These are phyloP conservation scores for Solanum piurae DNA, from an alignment of 257 asterid genomes.

Conservation along the genomic window DNA sequence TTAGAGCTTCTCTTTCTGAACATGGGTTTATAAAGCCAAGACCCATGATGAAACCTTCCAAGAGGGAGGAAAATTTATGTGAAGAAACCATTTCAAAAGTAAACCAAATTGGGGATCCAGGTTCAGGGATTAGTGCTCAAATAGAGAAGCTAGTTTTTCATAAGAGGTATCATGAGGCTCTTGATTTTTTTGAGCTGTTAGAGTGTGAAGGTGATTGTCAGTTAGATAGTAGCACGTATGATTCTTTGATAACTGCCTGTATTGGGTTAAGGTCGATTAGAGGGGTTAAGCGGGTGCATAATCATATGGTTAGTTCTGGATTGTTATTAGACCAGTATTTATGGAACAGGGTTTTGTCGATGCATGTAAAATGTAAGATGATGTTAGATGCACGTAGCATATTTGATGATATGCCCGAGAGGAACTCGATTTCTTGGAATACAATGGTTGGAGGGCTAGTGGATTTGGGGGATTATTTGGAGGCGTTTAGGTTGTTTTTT, in stretches of 20 bases:
- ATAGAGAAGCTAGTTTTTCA: slow-evolving; percentile 63
- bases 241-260: slow-evolving; percentile 63
- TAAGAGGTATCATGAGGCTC: slow-evolving; percentile 53
- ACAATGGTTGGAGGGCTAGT: slow-evolving; percentile 62
- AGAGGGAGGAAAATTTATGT: slow-evolving; percentile 9
- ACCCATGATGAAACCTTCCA: slow-evolving; percentile 10
- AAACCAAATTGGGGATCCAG: slow-evolving; percentile 7
- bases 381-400: slow-evolving; percentile 63
- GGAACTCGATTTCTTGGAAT: slow-evolving; percentile 62
- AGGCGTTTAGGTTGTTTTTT: slow-evolving; percentile 56
- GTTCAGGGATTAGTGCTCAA: slow-evolving; percentile 40
- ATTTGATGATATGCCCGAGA: slow-evolving; percentile 61
- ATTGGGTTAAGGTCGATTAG: slow-evolving; percentile 58
- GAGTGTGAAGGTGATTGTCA: slow-evolving; percentile 25
- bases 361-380: slow-evolving; percentile 83
- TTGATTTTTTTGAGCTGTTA: slow-evolving; percentile 67
- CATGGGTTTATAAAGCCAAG: slow-evolving; percentile 43
- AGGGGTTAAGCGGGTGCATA: slow-evolving; percentile 59
- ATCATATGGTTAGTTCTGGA: slow-evolving; percentile 27
- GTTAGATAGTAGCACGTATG: slow-evolving; percentile 41
- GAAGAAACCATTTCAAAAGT: slow-evolving; percentile 13
- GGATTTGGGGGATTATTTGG: slow-evolving; percentile 47
- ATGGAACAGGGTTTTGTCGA: slow-evolving; percentile 56
- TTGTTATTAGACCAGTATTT: slow-evolving; percentile 53
- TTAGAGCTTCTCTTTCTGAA: slow-evolving; percentile 37